Conservation (phyloP, 2,329 filamentous ascomycete genomes). For the Teratosphaeria destructans region DNA sequence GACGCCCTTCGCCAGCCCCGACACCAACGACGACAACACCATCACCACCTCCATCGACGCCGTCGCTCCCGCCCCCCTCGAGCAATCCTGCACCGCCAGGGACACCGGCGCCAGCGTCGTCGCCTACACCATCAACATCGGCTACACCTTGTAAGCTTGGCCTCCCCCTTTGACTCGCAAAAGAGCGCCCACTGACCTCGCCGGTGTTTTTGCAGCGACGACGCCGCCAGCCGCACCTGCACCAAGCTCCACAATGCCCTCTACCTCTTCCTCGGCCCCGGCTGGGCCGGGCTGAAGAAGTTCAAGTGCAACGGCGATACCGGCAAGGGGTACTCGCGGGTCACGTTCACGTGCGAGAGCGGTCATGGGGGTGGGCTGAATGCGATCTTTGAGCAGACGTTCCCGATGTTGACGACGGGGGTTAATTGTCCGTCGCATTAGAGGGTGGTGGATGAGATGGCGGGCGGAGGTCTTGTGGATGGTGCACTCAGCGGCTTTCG, state of each 20-base stretch:
- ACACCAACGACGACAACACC: not conserved
- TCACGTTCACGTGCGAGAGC: not conserved
- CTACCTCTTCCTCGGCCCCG: not conserved
- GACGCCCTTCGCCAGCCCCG: not conserved
- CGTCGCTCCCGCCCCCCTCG: not conserved
- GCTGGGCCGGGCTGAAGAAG: not conserved
- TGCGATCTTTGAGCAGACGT: not conserved
- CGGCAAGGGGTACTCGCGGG: not conserved
- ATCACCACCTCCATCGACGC: not conserved
- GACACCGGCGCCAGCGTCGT: not conserved
- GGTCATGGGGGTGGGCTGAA: not conserved
- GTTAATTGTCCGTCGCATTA: not conserved
- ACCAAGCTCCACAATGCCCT: not conserved
- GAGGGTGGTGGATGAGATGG: too few relatives aligned
- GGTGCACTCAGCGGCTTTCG: too few relatives aligned
- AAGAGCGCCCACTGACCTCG: not conserved
- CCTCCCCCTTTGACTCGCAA: not conserved
- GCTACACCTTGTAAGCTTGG: not conserved
- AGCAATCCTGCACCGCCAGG: not conserved
- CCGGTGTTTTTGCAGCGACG: not conserved
- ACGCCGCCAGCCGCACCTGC: not conserved
- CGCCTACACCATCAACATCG: not conserved
- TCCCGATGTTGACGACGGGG: not conserved
- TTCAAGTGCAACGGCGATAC: not conserved
- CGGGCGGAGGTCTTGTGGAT: too few relatives aligned